Conservation (phyloP, 192 early-diverging fungal species). For the Entomortierella beljakovae region DNA sequence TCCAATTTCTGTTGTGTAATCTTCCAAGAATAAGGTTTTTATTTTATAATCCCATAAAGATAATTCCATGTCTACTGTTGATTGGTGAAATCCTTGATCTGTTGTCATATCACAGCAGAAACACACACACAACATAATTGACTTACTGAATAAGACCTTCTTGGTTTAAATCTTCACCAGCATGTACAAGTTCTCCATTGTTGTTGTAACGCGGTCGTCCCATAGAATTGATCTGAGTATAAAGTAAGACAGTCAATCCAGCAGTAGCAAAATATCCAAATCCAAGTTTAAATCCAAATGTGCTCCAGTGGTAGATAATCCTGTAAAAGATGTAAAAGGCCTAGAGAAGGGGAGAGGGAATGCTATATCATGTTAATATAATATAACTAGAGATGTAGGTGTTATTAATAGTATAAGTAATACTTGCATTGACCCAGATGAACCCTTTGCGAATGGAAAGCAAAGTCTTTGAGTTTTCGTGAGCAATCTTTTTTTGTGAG, state of each 20-base stretch:
- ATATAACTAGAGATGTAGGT: background rate
- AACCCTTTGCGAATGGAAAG: slow-evolving; percentile 64
- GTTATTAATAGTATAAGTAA: background rate
- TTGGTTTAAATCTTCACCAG: slow-evolving; percentile 65
- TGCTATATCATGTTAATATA: no score
- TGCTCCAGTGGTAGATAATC: slow-evolving; percentile 62
- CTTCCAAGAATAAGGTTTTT: no score
- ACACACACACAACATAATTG: no score
- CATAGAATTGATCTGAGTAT: slow-evolving; percentile 57
- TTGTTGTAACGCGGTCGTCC: slow-evolving; percentile 59
- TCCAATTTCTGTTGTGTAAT: no score
- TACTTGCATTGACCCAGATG: slow-evolving; percentile 61
- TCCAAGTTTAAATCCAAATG: slow-evolving; percentile 58
- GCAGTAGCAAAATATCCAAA: slow-evolving; percentile 57
- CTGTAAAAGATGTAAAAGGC: slow-evolving; percentile 66
- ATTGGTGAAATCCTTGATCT: no score
- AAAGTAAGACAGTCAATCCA: slow-evolving; percentile 62
- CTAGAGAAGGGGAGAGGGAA: slow-evolving; percentile 27
- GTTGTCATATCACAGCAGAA: no score
- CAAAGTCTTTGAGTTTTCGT: slow-evolving; percentile 65
- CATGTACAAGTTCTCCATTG: slow-evolving; percentile 52
- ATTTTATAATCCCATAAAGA: no score
- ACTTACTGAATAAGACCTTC: slow-evolving; percentile 66
- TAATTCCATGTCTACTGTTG: no score
- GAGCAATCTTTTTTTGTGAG: slow-evolving; percentile 72